These are phyloP conservation scores for Brassica incana DNA, from an alignment of 345 rosid species.

Conservation along the genomic window DNA sequence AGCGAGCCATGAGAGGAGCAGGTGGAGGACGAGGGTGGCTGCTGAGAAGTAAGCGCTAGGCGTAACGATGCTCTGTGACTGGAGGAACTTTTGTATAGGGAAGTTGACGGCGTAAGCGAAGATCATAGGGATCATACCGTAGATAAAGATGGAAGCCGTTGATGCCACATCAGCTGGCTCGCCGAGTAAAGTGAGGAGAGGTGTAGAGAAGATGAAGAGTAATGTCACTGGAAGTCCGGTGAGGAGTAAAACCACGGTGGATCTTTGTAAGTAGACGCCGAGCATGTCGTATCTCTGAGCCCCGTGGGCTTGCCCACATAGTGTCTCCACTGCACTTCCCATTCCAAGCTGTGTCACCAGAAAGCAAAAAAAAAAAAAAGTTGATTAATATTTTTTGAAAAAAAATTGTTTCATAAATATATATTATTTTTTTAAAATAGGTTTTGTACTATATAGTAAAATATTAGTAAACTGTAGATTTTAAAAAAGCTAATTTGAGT, in stretches of 20 bases:
- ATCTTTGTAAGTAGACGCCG: constrained; percentile 71
- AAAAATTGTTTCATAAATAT: neutral
- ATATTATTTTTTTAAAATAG: too few species aligned
- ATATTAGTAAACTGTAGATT: too few species aligned
- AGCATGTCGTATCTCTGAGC: constrained; percentile 63
- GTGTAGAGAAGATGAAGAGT: constrained; percentile 58
- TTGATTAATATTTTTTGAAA: neutral
- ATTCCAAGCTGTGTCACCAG: constrained; percentile 52
- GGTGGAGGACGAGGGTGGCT: constrained; percentile 43
- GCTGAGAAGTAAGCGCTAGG: constrained; percentile 72
- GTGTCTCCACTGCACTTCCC: constrained; percentile 88
- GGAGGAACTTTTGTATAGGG: constrained; percentile 66
- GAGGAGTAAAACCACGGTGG: constrained; percentile 50
- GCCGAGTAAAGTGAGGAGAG: constrained; percentile 48
- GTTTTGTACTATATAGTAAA: too few species aligned
- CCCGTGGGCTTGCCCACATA: constrained; percentile 84
- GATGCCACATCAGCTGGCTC: constrained; percentile 67
- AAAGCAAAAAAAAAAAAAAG: neutral
- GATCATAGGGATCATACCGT: constrained; percentile 65
- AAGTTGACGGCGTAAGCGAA: constrained; percentile 67
- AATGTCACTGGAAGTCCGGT: constrained; percentile 53
- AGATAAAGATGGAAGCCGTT: constrained; percentile 51
- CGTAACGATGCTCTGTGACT: constrained; percentile 57
- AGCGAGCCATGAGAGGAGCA: constrained; percentile 53
- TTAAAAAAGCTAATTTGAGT: too few species aligned